Evolutionary conservation across 1,139 yeast species (phyloP).

Genomic region (Suhomyces anneliseae): DNA sequence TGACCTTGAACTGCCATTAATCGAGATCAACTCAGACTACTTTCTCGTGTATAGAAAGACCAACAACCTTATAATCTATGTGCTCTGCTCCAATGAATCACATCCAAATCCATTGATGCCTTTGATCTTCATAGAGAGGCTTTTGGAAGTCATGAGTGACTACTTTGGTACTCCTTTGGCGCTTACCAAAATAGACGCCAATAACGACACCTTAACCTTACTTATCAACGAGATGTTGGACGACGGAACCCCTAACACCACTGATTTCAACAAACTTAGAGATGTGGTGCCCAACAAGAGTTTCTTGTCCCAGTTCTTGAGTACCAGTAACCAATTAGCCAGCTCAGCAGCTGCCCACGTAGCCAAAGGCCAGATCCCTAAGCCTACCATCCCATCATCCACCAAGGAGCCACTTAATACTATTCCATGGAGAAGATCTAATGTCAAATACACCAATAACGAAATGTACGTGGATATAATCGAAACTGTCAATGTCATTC

Average conservation of each 20-base stretch:
- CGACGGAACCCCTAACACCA: slow-evolving; percentile 68
- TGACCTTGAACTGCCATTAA: slow-evolving; percentile 17
- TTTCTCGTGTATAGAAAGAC: slow-evolving; percentile 26
- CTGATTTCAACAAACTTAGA: slow-evolving; percentile 69
- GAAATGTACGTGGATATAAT: slow-evolving; percentile 79
- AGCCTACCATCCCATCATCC: neutral
- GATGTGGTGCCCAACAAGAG: slow-evolving; percentile 68
- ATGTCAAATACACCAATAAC: slow-evolving; percentile 66
- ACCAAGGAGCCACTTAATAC: slow-evolving; percentile 10
- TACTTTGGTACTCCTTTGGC: slow-evolving; percentile 63
- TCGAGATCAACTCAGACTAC: slow-evolving; percentile 32
- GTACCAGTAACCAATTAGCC: slow-evolving; percentile 34
- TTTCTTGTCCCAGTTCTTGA: slow-evolving; percentile 38
- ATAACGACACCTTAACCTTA: slow-evolving; percentile 64
- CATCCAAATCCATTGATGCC: slow-evolving; percentile 52
- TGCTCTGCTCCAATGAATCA: slow-evolving; percentile 23
- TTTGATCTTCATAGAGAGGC: slow-evolving; percentile 51
- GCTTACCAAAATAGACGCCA: slow-evolving; percentile 58
- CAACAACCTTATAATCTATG: slow-evolving; percentile 27
- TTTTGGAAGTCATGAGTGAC: slow-evolving; percentile 53
- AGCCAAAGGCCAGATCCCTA: slow-evolving; percentile 2
- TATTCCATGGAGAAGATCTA: slow-evolving; percentile 74
- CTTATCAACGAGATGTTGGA: slow-evolving; percentile 68
- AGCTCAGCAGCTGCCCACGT: slow-evolving; percentile 20
- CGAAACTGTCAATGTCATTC: slow-evolving; percentile 56